Evolutionary conservation across 257 asterid genomes (phyloP).

Genomic region (Scutellaria minor): DNA sequence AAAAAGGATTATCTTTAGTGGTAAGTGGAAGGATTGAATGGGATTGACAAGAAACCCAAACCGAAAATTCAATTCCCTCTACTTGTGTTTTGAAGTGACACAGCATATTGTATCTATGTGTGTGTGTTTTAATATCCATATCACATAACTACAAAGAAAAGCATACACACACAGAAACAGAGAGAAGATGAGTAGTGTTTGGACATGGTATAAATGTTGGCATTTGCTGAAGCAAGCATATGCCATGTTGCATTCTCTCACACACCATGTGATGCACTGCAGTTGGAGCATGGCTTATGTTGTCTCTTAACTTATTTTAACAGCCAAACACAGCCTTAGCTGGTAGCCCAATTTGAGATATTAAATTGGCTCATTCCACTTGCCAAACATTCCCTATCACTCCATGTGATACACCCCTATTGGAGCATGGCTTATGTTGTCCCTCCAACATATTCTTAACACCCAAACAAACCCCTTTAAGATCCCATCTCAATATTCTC

Average conservation of each 20-base stretch:
- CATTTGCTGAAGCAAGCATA: slow-evolving; percentile 50
- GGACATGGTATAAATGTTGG: slow-evolving; percentile 52
- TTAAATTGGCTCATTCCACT: too few species aligned
- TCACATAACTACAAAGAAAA: not conserved
- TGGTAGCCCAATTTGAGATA: slow-evolving; percentile 55
- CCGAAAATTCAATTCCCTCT: slow-evolving; percentile 48
- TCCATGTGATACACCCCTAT: too few species aligned
- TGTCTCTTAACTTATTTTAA: slow-evolving; percentile 49
- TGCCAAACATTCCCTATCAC: too few species aligned
- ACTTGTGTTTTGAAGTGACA: slow-evolving; percentile 54
- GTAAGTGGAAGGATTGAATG: slow-evolving; percentile 56
- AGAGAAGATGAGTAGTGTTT: slow-evolving; percentile 33
- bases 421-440: too few species aligned
- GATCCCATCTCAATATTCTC: not conserved
- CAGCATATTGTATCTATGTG: slow-evolving; percentile 35
- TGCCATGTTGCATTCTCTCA: slow-evolving; percentile 51
- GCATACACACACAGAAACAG: slow-evolving; percentile 21
- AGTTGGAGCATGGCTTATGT: slow-evolving; percentile 57
- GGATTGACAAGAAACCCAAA: slow-evolving; percentile 54
- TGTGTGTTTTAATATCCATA: not conserved
- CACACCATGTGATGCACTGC: slow-evolving; percentile 78
- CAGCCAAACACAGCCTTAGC: slow-evolving; percentile 54
- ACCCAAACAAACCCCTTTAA: too few species aligned
- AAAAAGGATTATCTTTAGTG: slow-evolving; percentile 50
- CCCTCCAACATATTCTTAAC: too few species aligned